Percentiles rank a stretch among this genome's conserved stretches.
Conservation (phyloP, 2,329 filamentous ascomycete genomes). For the Leptodontidium sp. region DNA sequence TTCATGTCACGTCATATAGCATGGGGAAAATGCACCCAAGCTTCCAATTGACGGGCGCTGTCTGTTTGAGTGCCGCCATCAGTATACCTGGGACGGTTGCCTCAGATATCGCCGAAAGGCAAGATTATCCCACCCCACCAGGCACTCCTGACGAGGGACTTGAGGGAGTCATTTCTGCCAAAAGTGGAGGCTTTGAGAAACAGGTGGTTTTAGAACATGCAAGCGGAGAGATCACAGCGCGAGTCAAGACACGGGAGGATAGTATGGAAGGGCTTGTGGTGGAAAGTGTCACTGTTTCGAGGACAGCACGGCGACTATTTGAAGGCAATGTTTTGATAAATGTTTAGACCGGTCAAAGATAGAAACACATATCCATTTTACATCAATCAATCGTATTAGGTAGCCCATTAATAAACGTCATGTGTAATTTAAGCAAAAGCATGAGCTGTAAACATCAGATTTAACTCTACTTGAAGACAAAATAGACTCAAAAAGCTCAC, state of each 20-base stretch:
- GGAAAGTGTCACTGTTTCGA: constrained; percentile 22
- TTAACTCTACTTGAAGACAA: no score
- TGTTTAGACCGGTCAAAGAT: constrained; percentile 4
- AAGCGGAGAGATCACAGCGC: constrained; percentile 45
- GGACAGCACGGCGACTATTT: constrained; percentile 27
- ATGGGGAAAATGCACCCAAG: constrained; percentile 60
- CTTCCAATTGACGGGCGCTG: constrained; percentile 60
- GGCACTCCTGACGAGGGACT: neutral
- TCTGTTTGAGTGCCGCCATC: constrained; percentile 56
- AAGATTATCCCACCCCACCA: neutral
- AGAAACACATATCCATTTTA: neutral
- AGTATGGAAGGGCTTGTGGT: constrained; percentile 4
- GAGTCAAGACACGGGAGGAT: constrained; percentile 34
- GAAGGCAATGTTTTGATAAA: constrained; percentile 24
- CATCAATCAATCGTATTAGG: neutral
- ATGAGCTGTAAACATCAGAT: no score
- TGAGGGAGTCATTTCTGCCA: neutral
- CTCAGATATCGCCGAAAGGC: constrained; percentile 22
- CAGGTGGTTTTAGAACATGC: constrained; percentile 42
- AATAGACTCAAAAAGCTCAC: no score
- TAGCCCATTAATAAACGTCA: neutral
- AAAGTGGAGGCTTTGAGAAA: neutral
- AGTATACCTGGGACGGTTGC: constrained; percentile 52
- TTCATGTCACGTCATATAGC: constrained; percentile 56
- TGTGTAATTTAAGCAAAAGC: no score